phyloP scores from a whole-genome alignment of 2,329 filamentous ascomycete species.

The Acrocalymma vagum region DNA sequence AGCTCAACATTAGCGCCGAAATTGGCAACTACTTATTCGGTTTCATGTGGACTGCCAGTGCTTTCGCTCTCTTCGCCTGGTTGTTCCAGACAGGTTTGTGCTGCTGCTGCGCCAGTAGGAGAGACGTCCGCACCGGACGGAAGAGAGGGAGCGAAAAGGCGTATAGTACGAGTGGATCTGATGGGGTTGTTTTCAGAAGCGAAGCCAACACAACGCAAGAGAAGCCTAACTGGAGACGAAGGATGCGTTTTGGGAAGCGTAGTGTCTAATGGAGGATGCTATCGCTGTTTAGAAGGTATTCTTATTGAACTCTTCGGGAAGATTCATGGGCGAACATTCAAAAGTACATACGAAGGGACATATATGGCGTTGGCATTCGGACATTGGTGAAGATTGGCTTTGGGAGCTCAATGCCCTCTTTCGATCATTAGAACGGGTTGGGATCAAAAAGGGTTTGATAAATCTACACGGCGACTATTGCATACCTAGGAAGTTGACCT shows the following conservation, averaged over 20 bases:
- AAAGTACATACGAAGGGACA: too few relatives aligned
- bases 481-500: too few relatives aligned
- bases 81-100: constrained; percentile 76
- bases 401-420: too few relatives aligned
- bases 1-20: constrained; percentile 77
- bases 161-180: constrained; percentile 28
- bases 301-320: neutral
- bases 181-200: neutral
- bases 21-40: constrained; percentile 79
- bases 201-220: constrained; percentile 11
- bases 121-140: constrained; percentile 61
- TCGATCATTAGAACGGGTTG: too few relatives aligned
- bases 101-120: constrained; percentile 74
- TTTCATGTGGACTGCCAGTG: constrained; percentile 88
- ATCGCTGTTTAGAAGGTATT: neutral
- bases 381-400: too few relatives aligned
- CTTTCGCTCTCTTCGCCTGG: constrained; percentile 73
- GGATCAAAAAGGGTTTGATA: too few relatives aligned
- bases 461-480: too few relatives aligned
- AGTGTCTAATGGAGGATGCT: too few relatives aligned
- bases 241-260: constrained; percentile 24
- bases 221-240: constrained; percentile 14
- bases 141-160: constrained; percentile 54
- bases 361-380: too few relatives aligned
- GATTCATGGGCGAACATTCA: neutral